Conservation (phyloP, 2,329 filamentous ascomycete genomes). For the Incumbomyces lentus region DNA sequence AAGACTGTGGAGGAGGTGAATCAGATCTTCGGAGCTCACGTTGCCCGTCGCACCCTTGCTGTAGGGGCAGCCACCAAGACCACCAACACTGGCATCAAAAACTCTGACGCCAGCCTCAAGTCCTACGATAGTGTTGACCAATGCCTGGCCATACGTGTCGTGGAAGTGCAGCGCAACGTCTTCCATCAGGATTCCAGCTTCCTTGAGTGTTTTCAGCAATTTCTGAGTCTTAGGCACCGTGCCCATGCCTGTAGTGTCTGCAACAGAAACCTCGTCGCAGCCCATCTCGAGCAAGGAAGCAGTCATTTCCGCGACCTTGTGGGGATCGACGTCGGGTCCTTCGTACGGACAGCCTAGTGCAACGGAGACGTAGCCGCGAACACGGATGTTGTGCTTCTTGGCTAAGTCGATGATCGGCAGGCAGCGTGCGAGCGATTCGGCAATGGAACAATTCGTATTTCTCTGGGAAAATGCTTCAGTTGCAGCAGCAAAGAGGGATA, state of each 20-base stretch:
- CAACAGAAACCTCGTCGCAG: conserved; percentile 54
- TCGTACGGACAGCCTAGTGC: conserved; percentile 58
- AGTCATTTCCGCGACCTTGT: conserved; percentile 52
- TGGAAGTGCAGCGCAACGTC: conserved; percentile 57
- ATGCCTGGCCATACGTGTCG: conserved; percentile 55
- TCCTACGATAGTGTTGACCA: conserved; percentile 53
- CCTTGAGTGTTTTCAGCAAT: conserved; percentile 47
- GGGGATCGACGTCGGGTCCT: conserved; percentile 50
- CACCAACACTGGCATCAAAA: conserved; percentile 54
- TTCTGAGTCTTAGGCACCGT: conserved; percentile 51
- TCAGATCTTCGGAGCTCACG: conserved; percentile 53
- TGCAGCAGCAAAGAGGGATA: conserved; percentile 56
- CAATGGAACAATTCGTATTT: conserved; percentile 57
- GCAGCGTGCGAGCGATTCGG: conserved; percentile 50
- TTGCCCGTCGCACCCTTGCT: conserved; percentile 57
- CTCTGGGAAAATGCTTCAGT: conserved; percentile 55
- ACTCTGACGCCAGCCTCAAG: conserved; percentile 53
- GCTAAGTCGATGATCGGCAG: conserved; percentile 47
- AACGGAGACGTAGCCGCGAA: conserved; percentile 56
- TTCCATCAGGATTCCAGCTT: conserved; percentile 49
- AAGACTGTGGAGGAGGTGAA: conserved; percentile 50
- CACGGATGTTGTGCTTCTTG: conserved; percentile 45
- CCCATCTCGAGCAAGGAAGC: conserved; percentile 54
- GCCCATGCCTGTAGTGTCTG: conserved; percentile 59
- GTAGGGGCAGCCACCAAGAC: conserved; percentile 55